phyloP scores from a whole-genome alignment of 768 basidiomycete genomes.

The Naganishia vaughanmartiniae region DNA sequence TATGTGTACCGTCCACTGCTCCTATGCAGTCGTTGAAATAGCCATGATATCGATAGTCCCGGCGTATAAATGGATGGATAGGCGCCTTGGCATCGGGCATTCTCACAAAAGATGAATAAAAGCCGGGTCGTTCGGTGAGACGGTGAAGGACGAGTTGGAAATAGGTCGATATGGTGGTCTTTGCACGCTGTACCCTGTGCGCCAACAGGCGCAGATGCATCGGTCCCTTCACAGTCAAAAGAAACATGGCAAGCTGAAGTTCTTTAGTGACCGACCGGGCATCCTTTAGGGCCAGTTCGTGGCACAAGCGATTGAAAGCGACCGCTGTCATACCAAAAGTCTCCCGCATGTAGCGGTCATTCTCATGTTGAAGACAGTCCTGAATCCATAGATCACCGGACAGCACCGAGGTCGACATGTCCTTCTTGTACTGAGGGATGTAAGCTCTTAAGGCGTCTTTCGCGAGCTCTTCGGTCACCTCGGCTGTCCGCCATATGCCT shows the following conservation, averaged over 20 bases:
- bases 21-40: not conserved
- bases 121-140: not conserved
- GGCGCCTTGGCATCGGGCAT: not conserved
- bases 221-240: not conserved
- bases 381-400: too few species aligned
- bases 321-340: too few species aligned
- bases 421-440: too few species aligned
- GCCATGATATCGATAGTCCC: not conserved
- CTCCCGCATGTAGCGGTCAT: too few species aligned
- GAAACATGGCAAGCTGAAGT: not conserved
- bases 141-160: not conserved
- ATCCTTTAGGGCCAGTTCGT: too few species aligned
- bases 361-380: too few species aligned
- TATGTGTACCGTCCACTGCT: not conserved
- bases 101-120: not conserved
- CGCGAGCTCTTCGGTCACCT: too few species aligned
- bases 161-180: not conserved
- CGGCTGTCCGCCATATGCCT: too few species aligned
- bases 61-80: not conserved
- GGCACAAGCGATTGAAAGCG: too few species aligned
- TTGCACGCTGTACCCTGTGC: not conserved
- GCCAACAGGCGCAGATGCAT: not conserved
- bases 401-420: too few species aligned
- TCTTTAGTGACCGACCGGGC: too few species aligned
- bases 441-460: too few species aligned